Conservation (phyloP, 768 basidiomycete genomes). For the Sarcodon aspratus region DNA sequence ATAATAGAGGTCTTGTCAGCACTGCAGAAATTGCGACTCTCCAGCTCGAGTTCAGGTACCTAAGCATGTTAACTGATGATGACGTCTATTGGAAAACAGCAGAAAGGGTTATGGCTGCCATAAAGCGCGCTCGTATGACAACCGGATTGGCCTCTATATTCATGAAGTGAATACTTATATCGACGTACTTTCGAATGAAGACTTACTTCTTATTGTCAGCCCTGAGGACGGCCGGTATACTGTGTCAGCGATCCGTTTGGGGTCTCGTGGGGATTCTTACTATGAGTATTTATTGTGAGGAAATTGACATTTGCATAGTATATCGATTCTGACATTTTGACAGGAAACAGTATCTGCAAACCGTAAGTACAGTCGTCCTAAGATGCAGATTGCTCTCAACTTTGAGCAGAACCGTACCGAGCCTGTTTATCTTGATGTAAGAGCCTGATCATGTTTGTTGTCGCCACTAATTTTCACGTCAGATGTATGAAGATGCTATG, state of each 20-base stretch:
- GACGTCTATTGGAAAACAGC: slow-evolving; percentile 72
- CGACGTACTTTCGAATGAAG: not conserved
- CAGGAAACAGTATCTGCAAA: slow-evolving; percentile 74
- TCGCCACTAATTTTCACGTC: not conserved
- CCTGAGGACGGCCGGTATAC: slow-evolving; percentile 40
- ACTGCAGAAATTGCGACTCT: slow-evolving; percentile 84
- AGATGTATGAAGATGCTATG: slow-evolving; percentile 92
- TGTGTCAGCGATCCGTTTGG: slow-evolving; percentile 71
- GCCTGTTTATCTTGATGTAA: slow-evolving; percentile 61
- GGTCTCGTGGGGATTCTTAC: slow-evolving; percentile 87
- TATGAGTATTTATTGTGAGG: slow-evolving; percentile 83
- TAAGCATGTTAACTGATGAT: slow-evolving; percentile 70
- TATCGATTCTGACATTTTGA: slow-evolving; percentile 5
- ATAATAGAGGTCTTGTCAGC: slow-evolving; percentile 53
- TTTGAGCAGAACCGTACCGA: slow-evolving; percentile 56
- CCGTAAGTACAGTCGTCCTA: slow-evolving; percentile 30
- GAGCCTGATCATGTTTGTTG: slow-evolving; percentile 8
- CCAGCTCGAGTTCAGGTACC: slow-evolving; percentile 85
- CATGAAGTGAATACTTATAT: slow-evolving; percentile 43
- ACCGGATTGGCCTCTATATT: slow-evolving; percentile 81
- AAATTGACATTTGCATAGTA: slow-evolving; percentile 2
- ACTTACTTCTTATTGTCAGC: slow-evolving; percentile 17
- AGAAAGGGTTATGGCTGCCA: slow-evolving; percentile 67
- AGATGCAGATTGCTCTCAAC: slow-evolving; percentile 1
- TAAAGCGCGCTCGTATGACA: slow-evolving; percentile 49